These are phyloP conservation scores for Phaeomoniella chlamydospora DNA, from an alignment of 2,329 filamentous ascomycete species.

Conservation along the genomic window DNA sequence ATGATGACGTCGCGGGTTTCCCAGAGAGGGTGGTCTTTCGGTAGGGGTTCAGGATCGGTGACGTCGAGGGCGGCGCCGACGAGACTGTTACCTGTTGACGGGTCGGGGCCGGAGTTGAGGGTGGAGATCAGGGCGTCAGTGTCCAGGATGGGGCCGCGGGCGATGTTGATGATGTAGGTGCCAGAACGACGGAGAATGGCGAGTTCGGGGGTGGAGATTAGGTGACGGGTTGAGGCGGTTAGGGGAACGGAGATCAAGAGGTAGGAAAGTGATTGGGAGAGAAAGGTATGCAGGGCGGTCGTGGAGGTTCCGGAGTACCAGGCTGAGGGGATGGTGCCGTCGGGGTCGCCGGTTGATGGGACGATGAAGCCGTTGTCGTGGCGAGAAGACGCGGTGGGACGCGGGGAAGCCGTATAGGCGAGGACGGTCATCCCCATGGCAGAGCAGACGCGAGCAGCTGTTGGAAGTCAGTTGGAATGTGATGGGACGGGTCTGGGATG, in stretches of 20 bases:
- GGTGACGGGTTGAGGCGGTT: constrained; percentile 38
- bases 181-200: constrained; percentile 25
- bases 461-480: neutral
- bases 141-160: constrained; percentile 22
- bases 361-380: constrained; percentile 53
- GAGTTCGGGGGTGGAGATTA: constrained; percentile 42
- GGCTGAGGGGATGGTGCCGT: constrained; percentile 37
- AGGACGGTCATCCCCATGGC: constrained; percentile 59
- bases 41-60: constrained; percentile 8
- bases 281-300: constrained; percentile 35
- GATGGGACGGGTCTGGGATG: constrained; percentile 4
- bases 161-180: constrained; percentile 12
- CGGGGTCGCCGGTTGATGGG: constrained; percentile 47
- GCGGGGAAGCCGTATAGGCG: constrained; percentile 59
- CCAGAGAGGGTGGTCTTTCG: constrained; percentile 6
- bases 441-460: constrained; percentile 41
- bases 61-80: constrained; percentile 9
- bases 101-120: too few species aligned
- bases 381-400: constrained; percentile 50
- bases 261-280: constrained; percentile 40
- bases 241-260: constrained; percentile 43
- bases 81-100: constrained; percentile 5
- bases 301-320: constrained; percentile 45
- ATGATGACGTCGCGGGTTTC: constrained; percentile 8
- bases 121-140: constrained; percentile 15